These are phyloP conservation scores for Pelargonium hybrid DNA, from an alignment of 441 rosid genomes.

Conservation along the genomic window DNA sequence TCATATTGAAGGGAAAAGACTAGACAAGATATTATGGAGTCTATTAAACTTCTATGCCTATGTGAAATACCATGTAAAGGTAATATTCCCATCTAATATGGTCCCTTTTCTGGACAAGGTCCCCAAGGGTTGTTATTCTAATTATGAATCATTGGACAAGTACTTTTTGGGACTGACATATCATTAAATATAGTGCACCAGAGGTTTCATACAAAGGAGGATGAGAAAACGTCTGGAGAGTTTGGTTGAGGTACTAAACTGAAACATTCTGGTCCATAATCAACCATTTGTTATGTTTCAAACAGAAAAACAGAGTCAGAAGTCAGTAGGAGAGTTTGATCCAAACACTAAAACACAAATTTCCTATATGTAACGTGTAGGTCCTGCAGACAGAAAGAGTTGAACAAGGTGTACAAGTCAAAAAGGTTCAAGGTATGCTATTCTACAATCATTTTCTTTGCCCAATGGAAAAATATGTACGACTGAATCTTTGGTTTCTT, in stretches of 20 bases:
- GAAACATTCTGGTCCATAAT: constrained; percentile 4
- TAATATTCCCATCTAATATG: constrained; percentile 16
- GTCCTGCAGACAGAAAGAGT: constrained; percentile 33
- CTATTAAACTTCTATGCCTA: constrained; percentile 65
- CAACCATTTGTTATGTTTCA: neutral
- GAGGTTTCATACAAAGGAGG: constrained; percentile 71
- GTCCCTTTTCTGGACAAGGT: neutral
- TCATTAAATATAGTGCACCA: constrained; percentile 44
- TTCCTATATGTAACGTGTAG: constrained; percentile 32
- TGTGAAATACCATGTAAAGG: constrained; percentile 75
- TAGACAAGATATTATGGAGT: constrained; percentile 74
- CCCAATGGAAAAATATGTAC: neutral
- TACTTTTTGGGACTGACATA: constrained; percentile 16
- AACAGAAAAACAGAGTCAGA: neutral
- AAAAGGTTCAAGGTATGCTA: constrained; percentile 31
- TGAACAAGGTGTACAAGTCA: constrained; percentile 26
- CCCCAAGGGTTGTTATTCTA: neutral
- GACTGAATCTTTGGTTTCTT: constrained; percentile 3
- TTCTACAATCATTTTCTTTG: neutral
- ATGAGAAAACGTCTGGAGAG: constrained; percentile 60
- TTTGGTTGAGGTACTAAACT: constrained; percentile 57
- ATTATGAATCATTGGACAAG: constrained; percentile 5
- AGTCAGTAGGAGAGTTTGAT: neutral
- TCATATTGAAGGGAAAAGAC: constrained; percentile 51
- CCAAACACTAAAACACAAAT: constrained; percentile 11